Percentiles rank a stretch among this genome's conserved stretches.
Evolutionary conservation across 2,329 filamentous ascomycete species (phyloP).

Genomic region (Clonostachys rosea): DNA sequence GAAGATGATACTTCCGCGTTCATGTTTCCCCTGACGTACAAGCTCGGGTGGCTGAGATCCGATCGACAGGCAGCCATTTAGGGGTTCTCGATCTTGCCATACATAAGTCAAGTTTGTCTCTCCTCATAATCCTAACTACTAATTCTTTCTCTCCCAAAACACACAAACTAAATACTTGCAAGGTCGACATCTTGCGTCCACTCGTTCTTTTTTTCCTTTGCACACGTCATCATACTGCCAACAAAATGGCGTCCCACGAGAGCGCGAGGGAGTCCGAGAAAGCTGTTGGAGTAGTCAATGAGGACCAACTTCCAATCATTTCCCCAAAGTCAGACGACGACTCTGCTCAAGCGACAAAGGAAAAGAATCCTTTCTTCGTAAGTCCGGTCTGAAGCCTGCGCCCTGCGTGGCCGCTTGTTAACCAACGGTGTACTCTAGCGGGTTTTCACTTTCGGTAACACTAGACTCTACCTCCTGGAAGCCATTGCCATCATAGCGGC

Average conservation of each 20-base stretch:
- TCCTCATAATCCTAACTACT: too few species aligned
- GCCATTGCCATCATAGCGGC: constrained; percentile 13
- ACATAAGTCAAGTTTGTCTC: too few species aligned
- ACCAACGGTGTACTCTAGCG: constrained; percentile 6
- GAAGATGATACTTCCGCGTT: too few species aligned
- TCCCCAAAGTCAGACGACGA: background rate
- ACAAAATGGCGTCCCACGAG: background rate
- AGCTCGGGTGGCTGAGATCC: too few species aligned
- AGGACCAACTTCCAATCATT: background rate
- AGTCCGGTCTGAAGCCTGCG: background rate
- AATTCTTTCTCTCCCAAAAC: too few species aligned
- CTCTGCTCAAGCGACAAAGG: background rate
- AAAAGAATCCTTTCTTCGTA: background rate
- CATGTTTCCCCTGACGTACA: too few species aligned
- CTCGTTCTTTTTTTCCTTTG: background rate
- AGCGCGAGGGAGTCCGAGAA: background rate
- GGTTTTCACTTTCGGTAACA: constrained; percentile 13
- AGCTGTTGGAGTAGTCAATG: background rate
- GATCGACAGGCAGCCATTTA: too few species aligned
- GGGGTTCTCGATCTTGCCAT: too few species aligned
- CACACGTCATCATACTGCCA: background rate
- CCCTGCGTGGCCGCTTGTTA: background rate
- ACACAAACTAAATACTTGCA: too few species aligned
- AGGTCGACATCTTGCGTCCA: too few species aligned
- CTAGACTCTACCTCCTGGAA: constrained; percentile 13